A percentile compares a stretch with the other conserved stretches of the same genome.
These are phyloP conservation scores for Penicillium soppii DNA, from an alignment of 495 filamentous ascomycete genomes.

Conservation along the genomic window DNA sequence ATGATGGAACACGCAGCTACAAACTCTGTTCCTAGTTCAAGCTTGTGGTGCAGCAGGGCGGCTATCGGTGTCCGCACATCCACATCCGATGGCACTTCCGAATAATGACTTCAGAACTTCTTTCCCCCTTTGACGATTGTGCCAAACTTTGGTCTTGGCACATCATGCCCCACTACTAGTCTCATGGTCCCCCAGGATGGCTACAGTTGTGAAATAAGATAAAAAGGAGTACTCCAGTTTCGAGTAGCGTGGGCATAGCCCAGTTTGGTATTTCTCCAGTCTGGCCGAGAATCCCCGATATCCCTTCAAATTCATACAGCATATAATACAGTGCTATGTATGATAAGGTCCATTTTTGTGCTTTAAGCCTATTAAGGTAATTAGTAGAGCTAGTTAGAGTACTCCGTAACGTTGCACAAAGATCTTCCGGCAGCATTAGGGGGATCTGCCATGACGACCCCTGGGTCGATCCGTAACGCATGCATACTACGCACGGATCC, in stretches of 20 bases:
- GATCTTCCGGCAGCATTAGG: background rate
- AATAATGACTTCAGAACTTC: conserved; percentile 1
- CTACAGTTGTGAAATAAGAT: background rate
- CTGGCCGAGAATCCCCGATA: conserved; percentile 11
- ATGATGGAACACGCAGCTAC: background rate
- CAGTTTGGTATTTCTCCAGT: conserved; percentile 12
- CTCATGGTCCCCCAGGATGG: background rate
- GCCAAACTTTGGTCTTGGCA: background rate
- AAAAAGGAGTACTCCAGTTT: background rate
- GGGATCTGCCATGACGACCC: conserved; percentile 21
- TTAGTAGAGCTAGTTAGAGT: background rate
- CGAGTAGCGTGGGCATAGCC: background rate
- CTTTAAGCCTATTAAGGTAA: background rate
- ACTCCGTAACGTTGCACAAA: background rate
- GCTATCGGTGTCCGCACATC: conserved; percentile 17
- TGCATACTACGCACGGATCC: conserved; percentile 21
- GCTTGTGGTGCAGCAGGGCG: conserved; percentile 22
- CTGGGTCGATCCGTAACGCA: conserved; percentile 26
- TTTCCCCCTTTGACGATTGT: background rate
- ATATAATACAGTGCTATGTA: background rate
- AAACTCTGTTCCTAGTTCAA: background rate
- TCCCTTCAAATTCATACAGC: background rate
- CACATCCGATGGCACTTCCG: conserved; percentile 2
- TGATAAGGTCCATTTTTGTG: background rate
- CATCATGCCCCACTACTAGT: conserved; percentile 5